These are phyloP conservation scores for Naganishia vishniacii DNA, from an alignment of 768 basidiomycete genomes.

Conservation along the genomic window DNA sequence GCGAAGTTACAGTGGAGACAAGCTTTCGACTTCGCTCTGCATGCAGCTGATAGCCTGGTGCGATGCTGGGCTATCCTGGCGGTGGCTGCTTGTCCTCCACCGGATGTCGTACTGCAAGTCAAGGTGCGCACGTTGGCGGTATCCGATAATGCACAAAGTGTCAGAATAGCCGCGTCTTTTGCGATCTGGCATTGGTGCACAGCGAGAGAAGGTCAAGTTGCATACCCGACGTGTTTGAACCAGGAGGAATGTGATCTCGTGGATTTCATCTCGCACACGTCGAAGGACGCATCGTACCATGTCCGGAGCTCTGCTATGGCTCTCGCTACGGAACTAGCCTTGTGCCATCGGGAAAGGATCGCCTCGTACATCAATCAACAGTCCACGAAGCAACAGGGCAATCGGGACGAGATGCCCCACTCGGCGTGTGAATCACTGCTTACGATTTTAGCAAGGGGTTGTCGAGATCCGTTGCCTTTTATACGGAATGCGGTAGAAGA, in stretches of 20 bases:
- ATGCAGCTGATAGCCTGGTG: background rate
- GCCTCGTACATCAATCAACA: background rate
- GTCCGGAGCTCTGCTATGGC: background rate
- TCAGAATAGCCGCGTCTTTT: slow-evolving; percentile 13
- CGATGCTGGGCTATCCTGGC: slow-evolving; percentile 20
- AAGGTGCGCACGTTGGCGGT: background rate
- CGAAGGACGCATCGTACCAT: slow-evolving; percentile 5
- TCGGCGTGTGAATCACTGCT: background rate
- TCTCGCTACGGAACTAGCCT: background rate
- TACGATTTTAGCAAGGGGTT: background rate
- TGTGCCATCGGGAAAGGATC: background rate
- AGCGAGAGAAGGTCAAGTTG: background rate
- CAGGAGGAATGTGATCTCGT: background rate
- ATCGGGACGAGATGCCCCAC: background rate
- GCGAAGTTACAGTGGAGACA: background rate
- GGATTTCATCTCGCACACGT: background rate
- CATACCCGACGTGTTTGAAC: background rate
- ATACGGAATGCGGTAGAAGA: background rate
- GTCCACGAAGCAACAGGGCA: background rate
- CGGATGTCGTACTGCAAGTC: background rate
- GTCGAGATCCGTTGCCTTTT: background rate
- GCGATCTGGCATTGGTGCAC: slow-evolving; percentile 14
- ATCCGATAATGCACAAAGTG: background rate
- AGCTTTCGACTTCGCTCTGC: background rate
- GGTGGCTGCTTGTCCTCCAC: slow-evolving; percentile 8